Evolutionary conservation across 768 basidiomycete genomes (phyloP).

Genomic region (Russula emetica): DNA sequence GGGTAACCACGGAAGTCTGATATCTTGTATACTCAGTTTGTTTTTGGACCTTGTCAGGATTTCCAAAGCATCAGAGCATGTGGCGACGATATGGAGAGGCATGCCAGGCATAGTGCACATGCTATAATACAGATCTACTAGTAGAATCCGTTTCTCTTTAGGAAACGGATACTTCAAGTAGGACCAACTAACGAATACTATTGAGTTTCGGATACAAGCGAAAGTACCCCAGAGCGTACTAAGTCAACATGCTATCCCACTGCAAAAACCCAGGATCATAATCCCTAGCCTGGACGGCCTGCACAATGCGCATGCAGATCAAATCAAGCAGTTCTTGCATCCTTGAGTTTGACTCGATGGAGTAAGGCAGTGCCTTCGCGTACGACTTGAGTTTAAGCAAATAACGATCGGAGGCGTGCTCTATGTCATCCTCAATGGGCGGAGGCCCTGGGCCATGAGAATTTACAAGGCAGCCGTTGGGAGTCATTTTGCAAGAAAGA

Average conservation of each 20-base stretch:
- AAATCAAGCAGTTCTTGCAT: conserved; percentile 76
- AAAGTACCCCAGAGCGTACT: conserved; percentile 44
- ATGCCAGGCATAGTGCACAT: conserved; percentile 72
- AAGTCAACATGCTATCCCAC: conserved; percentile 73
- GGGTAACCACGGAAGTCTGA: conserved; percentile 81
- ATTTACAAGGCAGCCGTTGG: conserved; percentile 12
- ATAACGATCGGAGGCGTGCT: conserved; percentile 42
- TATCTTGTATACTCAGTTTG: conserved; percentile 70
- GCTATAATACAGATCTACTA: conserved; percentile 78
- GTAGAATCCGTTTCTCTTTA: conserved; percentile 64
- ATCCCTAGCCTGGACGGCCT: conserved; percentile 75
- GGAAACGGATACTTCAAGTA: conserved; percentile 86
- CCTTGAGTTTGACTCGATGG: conserved; percentile 67
- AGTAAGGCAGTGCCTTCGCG: conserved; percentile 66
- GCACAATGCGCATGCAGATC: conserved; percentile 60
- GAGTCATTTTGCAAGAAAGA: conserved; percentile 16
- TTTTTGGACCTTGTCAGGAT: conserved; percentile 61
- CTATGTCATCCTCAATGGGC: conserved; percentile 35
- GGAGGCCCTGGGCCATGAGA: conserved; percentile 37
- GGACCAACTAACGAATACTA: conserved; percentile 52
- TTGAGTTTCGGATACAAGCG: conserved; percentile 27
- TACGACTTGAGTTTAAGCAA: conserved; percentile 59
- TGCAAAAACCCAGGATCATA: conserved; percentile 76
- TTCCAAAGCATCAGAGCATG: conserved; percentile 60
- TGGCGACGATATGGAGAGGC: conserved; percentile 62